Conservation (phyloP, 208 protist genomes). For the Trypanosoma vivax region DNA sequence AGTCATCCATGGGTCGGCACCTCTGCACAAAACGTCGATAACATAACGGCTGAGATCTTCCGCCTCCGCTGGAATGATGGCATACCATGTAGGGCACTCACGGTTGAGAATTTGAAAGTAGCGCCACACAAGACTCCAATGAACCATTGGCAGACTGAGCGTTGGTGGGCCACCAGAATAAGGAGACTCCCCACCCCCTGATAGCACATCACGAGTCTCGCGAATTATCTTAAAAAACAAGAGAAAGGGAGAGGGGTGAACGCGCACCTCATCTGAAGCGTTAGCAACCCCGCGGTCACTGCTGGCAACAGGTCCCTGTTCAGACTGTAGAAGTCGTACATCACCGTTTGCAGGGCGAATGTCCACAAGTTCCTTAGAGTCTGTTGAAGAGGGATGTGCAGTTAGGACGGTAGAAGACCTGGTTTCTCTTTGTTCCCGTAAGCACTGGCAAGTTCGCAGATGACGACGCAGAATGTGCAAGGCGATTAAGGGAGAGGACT, state of each 20-base stretch:
- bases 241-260: slow-evolving; percentile 65
- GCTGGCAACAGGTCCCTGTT: background rate
- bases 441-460: slow-evolving; percentile 39
- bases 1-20: slow-evolving; percentile 72
- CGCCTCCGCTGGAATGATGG: slow-evolving; percentile 44
- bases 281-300: background rate
- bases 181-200: background rate
- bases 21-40: slow-evolving; percentile 61
- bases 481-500: slow-evolving; percentile 63
- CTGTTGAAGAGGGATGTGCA: background rate
- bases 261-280: background rate
- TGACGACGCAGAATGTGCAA: slow-evolving; percentile 68
- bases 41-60: slow-evolving; percentile 54
- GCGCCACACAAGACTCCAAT: slow-evolving; percentile 78
- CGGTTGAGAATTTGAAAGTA: slow-evolving; percentile 74
- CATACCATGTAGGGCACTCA: slow-evolving; percentile 56
- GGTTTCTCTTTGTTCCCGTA: slow-evolving; percentile 26
- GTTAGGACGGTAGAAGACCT: background rate
- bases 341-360: no score
- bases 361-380: no score
- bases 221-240: slow-evolving; percentile 71
- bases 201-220: slow-evolving; percentile 56
- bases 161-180: background rate
- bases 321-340: no score
- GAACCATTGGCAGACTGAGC: slow-evolving; percentile 60